These are phyloP conservation scores for Xenoacremonium recifei DNA, from an alignment of 2,329 filamentous ascomycete species.

Conservation along the genomic window DNA sequence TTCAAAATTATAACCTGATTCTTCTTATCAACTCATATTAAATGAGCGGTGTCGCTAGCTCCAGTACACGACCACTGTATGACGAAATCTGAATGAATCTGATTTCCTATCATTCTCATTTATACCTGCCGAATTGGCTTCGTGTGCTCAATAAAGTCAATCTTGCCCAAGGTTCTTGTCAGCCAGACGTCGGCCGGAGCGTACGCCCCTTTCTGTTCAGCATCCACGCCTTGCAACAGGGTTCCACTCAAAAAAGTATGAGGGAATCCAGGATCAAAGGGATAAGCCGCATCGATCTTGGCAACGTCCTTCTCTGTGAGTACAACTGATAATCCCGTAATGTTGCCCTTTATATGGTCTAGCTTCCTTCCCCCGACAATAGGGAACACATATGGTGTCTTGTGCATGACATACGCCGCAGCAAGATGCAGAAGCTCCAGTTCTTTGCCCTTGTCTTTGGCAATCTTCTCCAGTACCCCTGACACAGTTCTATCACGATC, in stretches of 20 bases:
- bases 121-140: no score
- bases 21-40: no score
- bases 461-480: background rate
- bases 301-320: background rate
- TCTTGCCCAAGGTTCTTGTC: no score
- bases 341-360: background rate
- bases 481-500: background rate
- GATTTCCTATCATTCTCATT: no score
- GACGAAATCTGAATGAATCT: no score
- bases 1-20: no score
- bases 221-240: background rate
- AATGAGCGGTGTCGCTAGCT: no score
- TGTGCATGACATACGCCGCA: background rate
- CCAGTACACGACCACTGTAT: no score
- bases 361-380: background rate
- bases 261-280: background rate
- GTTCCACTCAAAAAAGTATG: constrained; percentile 1
- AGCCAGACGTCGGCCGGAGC: no score
- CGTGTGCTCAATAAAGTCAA: no score
- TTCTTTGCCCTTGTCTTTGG: background rate
- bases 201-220: background rate
- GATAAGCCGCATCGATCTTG: background rate
- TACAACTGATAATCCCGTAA: background rate
- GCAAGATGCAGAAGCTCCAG: background rate
- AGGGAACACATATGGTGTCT: background rate